Evolutionary conservation across 768 basidiomycete species (phyloP).

Genomic region (Amanita muscaria): DNA sequence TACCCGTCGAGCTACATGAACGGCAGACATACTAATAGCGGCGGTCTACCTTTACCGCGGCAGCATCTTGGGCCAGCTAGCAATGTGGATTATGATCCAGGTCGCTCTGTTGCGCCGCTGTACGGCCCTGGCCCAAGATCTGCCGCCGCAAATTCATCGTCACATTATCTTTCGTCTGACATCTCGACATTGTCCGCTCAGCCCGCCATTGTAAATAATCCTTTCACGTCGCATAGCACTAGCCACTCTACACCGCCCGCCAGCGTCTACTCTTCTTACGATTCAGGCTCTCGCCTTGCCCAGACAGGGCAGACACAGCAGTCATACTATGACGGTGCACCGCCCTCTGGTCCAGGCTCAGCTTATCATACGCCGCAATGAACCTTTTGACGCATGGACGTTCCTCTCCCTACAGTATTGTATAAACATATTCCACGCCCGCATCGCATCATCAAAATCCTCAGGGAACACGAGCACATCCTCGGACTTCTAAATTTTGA

Average conservation of each 20-base stretch:
- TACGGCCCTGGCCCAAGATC: slow-evolving; percentile 33
- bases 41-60: slow-evolving; percentile 28
- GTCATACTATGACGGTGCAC: slow-evolving; percentile 30
- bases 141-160: slow-evolving; percentile 26
- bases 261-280: slow-evolving; percentile 28
- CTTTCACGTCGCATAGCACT: slow-evolving; percentile 28
- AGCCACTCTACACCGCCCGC: slow-evolving; percentile 22
- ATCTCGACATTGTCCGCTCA: slow-evolving; percentile 44
- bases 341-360: slow-evolving; percentile 35
- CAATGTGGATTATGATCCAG: slow-evolving; percentile 30
- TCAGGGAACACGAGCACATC: slow-evolving; percentile 9
- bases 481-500: too few species aligned
- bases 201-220: slow-evolving; percentile 37
- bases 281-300: slow-evolving; percentile 28
- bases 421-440: slow-evolving; percentile 3
- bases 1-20: slow-evolving; percentile 35
- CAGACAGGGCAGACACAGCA: slow-evolving; percentile 15
- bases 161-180: slow-evolving; percentile 30
- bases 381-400: slow-evolving; percentile 6
- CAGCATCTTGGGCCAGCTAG: slow-evolving; percentile 25
- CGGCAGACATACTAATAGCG: slow-evolving; percentile 38
- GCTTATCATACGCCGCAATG: slow-evolving; percentile 40
- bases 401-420: slow-evolving; percentile 8
- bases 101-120: slow-evolving; percentile 25
- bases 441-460: slow-evolving; percentile 7